Evolutionary conservation across 2,329 filamentous ascomycete genomes (phyloP).

Genomic region (Thielaviopsis euricoi): DNA sequence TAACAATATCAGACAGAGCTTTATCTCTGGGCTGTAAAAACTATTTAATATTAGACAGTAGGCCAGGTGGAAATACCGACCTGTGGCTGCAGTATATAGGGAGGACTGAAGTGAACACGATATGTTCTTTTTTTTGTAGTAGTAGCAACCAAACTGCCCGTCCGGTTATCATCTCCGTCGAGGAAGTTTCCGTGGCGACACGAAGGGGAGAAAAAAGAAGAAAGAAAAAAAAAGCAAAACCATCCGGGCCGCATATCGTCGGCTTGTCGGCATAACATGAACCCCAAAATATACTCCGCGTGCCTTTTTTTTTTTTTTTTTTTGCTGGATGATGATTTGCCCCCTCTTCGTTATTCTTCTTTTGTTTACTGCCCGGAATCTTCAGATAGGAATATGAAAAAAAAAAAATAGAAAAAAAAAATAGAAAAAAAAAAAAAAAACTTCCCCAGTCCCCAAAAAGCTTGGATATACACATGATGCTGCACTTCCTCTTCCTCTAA

Average conservation of each 20-base stretch:
- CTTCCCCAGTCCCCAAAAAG: not conserved
- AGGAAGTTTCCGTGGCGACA: no score
- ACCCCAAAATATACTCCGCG: conserved; percentile 2
- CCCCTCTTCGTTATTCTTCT: not conserved
- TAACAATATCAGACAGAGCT: no score
- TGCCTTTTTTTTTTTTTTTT: not conserved
- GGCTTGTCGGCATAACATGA: conserved; percentile 10
- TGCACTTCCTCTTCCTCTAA: not conserved
- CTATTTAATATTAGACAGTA: not conserved
- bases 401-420: not conserved
- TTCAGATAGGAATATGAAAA: not conserved
- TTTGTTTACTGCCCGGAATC: no score
- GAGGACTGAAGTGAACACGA: no score
- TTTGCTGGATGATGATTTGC: not conserved
- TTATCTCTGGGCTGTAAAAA: not conserved
- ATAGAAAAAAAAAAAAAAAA: no score
- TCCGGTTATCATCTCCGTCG: no score
- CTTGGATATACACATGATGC: not conserved
- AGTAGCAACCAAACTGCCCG: no score
- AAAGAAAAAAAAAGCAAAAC: not conserved
- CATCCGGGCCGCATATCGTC: conserved; percentile 6
- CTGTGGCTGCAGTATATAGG: not conserved
- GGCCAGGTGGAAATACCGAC: not conserved
- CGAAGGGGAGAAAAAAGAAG: no score
- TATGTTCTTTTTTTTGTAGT: no score